Evolutionary conservation across 345 rosid species (phyloP).

Genomic region (Psidium guajava): DNA sequence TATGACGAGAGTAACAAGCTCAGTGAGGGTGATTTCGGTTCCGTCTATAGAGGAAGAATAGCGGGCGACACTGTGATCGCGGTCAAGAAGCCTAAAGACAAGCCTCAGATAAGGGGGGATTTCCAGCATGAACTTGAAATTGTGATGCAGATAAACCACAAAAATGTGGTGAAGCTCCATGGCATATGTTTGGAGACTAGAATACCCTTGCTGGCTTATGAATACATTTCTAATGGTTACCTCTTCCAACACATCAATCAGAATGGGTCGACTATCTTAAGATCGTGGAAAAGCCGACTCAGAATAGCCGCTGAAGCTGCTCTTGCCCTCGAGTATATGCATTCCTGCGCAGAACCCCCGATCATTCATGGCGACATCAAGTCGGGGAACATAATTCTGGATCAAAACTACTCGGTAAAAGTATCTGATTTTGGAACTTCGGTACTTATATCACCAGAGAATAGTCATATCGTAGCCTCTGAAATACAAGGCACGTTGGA

Average conservation of each 20-base stretch:
- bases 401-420: neutral
- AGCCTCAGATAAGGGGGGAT: neutral
- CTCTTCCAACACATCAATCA: neutral
- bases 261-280: neutral
- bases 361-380: neutral
- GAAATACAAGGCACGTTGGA: neutral
- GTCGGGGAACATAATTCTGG: neutral
- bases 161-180: neutral
- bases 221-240: neutral
- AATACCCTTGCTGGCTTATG: neutral
- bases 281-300: neutral
- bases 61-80: rapidly evolving
- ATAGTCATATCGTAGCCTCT: neutral
- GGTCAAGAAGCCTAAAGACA: neutral
- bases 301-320: neutral
- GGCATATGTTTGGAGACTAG: neutral
- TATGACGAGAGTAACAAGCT: neutral
- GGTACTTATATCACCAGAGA: neutral
- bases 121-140: neutral
- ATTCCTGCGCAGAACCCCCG: neutral
- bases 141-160: neutral
- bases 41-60: neutral
- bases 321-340: neutral
- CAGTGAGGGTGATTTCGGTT: neutral
- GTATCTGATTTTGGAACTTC: neutral